Evolutionary conservation across 805 yeast genomes (phyloP).

Genomic region (Wickerhamiella sorbophila): DNA sequence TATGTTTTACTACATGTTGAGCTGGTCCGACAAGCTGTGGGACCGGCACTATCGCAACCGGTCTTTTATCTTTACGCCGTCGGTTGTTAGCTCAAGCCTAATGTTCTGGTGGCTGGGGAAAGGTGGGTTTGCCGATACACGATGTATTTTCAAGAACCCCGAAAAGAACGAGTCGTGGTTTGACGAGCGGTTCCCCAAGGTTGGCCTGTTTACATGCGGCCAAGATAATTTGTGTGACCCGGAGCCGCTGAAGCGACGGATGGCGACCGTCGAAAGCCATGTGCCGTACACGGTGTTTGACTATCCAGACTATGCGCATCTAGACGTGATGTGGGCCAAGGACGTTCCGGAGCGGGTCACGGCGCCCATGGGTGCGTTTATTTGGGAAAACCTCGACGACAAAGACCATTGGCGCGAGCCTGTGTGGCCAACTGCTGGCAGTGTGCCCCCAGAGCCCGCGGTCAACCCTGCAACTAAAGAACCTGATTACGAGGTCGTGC

Average conservation of each 20-base stretch:
- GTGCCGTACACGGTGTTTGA: conserved; percentile 25
- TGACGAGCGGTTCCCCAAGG: conserved; percentile 35
- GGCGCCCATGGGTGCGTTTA: conserved; percentile 23
- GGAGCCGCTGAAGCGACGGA: conserved; percentile 45
- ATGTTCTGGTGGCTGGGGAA: conserved; percentile 88
- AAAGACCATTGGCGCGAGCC: conserved; percentile 6
- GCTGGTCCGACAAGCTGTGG: conserved; percentile 77
- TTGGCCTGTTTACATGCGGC: conserved; percentile 57
- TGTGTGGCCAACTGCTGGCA: not conserved
- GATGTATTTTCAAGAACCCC: conserved; percentile 35
- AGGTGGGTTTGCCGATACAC: conserved; percentile 35
- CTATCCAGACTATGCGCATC: conserved; percentile 58
- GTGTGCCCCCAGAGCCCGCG: not conserved
- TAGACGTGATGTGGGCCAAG: conserved; percentile 88
- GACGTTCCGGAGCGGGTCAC: conserved; percentile 60
- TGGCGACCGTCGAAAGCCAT: conserved; percentile 26
- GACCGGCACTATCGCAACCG: conserved; percentile 49
- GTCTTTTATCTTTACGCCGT: conserved; percentile 77
- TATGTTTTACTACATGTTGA: conserved; percentile 76
- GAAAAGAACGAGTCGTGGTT: conserved; percentile 32
- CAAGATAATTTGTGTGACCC: conserved; percentile 72
- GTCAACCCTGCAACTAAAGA: not conserved
- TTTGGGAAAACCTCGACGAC: conserved; percentile 14
- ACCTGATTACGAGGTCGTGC: not conserved
- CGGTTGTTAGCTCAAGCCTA: conserved; percentile 58